A percentile compares a stretch with the other conserved stretches of the same genome.
These are phyloP conservation scores for Lentinula sp. DNA, from an alignment of 768 basidiomycete genomes.

Conservation along the genomic window DNA sequence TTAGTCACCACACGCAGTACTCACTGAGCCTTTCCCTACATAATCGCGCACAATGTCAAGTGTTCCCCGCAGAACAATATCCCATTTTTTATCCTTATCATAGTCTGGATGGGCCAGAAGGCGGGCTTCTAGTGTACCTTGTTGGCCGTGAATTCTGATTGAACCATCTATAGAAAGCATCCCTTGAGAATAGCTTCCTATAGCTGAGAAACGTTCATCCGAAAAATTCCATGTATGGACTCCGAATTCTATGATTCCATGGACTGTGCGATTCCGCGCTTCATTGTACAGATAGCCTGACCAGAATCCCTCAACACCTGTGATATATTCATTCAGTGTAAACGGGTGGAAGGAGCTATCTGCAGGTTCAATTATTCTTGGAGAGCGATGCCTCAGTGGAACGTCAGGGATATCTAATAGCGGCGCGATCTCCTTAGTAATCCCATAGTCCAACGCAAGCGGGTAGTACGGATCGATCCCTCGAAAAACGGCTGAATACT, in stretches of 20 bases:
- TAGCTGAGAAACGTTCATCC: background rate
- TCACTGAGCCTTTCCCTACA: background rate
- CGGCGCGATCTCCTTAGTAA: background rate
- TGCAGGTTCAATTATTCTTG: background rate
- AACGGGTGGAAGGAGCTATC: background rate
- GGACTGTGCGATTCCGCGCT: background rate
- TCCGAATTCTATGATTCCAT: background rate
- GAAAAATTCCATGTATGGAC: background rate
- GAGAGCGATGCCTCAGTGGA: background rate
- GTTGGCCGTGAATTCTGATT: background rate
- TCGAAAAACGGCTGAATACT: background rate
- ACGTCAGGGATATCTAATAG: background rate
- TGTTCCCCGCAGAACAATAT: background rate
- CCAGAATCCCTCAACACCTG: slow-evolving; percentile 2
- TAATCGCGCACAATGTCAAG: background rate
- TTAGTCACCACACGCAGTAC: background rate
- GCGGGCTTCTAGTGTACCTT: background rate
- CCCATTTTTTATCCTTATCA: background rate
- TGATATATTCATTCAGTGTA: background rate
- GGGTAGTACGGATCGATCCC: background rate
- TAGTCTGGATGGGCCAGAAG: background rate
- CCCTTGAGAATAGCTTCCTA: background rate
- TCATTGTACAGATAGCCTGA: background rate
- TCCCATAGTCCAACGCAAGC: background rate
- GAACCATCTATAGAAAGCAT: background rate